Evolutionary conservation across 2,329 filamentous ascomycete species (phyloP), one percentile per base, ranked within the genome.

Genomic region (Thermothelomyces thermophilus): DNA sequence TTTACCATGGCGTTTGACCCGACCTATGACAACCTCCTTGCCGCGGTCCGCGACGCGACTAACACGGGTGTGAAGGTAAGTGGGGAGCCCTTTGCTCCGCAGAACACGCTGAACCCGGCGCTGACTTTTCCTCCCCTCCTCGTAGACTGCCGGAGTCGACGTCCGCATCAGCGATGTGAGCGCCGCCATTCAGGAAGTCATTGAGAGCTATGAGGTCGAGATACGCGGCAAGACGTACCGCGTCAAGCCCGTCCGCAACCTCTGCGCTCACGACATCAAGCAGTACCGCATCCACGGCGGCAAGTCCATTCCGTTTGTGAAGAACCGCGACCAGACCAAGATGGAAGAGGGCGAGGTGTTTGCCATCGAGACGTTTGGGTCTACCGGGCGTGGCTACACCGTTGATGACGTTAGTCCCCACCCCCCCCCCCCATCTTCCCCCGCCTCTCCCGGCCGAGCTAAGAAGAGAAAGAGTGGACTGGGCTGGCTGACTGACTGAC

Each of bases 261-360:
- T 95, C 54, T 91, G 86, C 62, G 90, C 89, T 10, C 90, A 96
- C 73, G 90, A 87, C 60, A 96, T 97, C 63, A 76, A 87, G 52
- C 90, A 82, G 54, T 93, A 90, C 73, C 83, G 82, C 66, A 96
- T 96, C 60, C 90, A 96, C 70, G 90, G 90, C 50, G 86, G 82
- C 61, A 96, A 96, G 76, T 90, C 87, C 57, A 88, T 97, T 44
- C 91, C 90, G 0, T 95, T 96, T 62, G 88, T 96, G 56, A 95
- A 95, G 74, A 84, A 82, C 54, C 79, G 80, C 53, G 88, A 95
- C 63, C 83, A 86, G 67, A 94, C 88, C 46, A 95, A 95, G 77
- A 97, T 97, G 91, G 90, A 96, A 71, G 91, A 96, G 70, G 90
- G 90, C 36, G 90, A 97, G 64, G 83, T 90, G n/a, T 97, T 93